Evolutionary conservation across 1,284 basidiomycete species (phyloP).

Genomic region (Ustilago trichophora): DNA sequence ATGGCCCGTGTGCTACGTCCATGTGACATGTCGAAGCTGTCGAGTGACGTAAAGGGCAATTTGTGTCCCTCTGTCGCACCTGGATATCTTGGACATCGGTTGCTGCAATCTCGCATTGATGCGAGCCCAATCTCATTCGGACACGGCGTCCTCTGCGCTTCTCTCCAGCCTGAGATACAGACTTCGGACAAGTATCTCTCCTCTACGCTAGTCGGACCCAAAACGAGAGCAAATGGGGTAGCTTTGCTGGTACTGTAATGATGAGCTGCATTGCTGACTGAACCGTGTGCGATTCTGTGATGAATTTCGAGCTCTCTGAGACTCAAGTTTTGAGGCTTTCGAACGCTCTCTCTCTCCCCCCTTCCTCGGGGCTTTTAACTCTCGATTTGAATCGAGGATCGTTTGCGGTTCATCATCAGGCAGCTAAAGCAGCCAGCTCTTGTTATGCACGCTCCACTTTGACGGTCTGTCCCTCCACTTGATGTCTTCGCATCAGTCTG

Average conservation of each 20-base stretch:
- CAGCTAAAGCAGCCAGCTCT: too few relatives aligned
- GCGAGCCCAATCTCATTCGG: too few relatives aligned
- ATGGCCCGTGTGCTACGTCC: constrained; percentile 17
- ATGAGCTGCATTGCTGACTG: constrained; percentile 13
- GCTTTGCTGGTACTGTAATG: too few relatives aligned
- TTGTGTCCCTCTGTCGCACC: not conserved
- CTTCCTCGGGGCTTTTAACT: too few relatives aligned
- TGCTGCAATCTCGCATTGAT: constrained; percentile 2
- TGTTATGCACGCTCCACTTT: constrained; percentile 10
- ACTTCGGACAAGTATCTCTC: too few relatives aligned
- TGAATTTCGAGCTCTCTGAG: constrained; percentile 1
- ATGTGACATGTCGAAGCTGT: constrained; percentile 20
- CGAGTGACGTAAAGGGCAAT: constrained; percentile 20
- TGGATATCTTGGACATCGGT: not conserved
- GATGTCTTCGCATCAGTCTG: not conserved
- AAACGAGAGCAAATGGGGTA: too few relatives aligned
- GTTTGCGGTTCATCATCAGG: too few relatives aligned
- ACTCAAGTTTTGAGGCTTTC: not conserved
- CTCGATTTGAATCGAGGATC: constrained; percentile 12
- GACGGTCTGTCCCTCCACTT: constrained; percentile 5
- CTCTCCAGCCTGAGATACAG: too few relatives aligned
- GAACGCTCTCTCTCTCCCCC: not conserved
- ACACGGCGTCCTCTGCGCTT: too few relatives aligned
- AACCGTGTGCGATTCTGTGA: not conserved
- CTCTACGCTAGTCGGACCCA: too few relatives aligned